Evolutionary conservation across 2,329 filamentous ascomycete genomes (phyloP), one percentile per base, ranked within the genome.

Genomic region (Huntiella savannae): DNA sequence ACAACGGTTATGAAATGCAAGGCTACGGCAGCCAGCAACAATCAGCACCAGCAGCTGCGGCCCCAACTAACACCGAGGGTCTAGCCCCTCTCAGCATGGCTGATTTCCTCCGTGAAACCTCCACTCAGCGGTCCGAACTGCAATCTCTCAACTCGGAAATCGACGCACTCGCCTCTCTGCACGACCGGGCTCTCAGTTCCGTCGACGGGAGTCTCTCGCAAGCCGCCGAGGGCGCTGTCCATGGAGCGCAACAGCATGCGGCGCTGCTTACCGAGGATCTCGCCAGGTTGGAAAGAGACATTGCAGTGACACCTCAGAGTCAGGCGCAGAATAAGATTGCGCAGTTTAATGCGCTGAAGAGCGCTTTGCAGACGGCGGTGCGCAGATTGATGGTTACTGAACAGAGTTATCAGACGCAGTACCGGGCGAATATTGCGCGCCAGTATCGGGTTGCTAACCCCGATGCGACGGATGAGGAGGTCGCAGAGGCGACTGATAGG

Each of bases 401-500:
- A 67, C 66, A 71, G 49, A 69, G 71, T 40, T 87, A 84, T 65
- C 71, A 74, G 57, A 69, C 74, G 57, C 68, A 77, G 52, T 85
- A 85, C 60, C 73, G 78, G 50, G 79, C 86, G 52, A 80, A 85
- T 60, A 84, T 88, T 57, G 75, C 75, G 49, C 72, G 83, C 55
- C 83, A 91, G 62, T 87, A 83, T 62, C 70, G 75, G 48, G 86
- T 88, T 57, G 81, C 85, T 53, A 84, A 86, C 59, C 82, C 82
- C 44, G 77, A 85, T 39, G 83, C 82, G n/a, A 72, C 71, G 42
- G 80, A 86, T 50, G 65, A 71, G 1, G 79, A 88, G 61, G 77
- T 87, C 2, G 65, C 70, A 42, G 66, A 82, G 58, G 81, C 81
- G 3, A 66, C 75, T 17, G 69, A 82, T 54, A 67, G 75, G 46